phyloP scores from a whole-genome alignment of 164 flowering plant species.

The Euptelea pleiosperma region DNA sequence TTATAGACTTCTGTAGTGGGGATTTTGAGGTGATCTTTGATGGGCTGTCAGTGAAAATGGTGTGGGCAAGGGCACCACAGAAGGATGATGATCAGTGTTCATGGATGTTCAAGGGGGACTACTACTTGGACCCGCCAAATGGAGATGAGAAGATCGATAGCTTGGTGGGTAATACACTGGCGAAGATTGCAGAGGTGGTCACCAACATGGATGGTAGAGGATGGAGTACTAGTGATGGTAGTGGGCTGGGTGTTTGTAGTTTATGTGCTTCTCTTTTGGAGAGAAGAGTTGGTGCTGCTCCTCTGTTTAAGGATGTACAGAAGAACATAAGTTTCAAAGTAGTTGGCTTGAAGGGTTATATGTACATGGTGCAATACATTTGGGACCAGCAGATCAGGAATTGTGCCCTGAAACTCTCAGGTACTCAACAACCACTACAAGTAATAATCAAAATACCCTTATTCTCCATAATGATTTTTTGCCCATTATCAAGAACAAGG shows the following conservation, averaged over 20 bases:
- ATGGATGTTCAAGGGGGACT: not conserved
- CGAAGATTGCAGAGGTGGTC: slow-evolving; percentile 14
- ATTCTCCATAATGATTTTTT: too few relatives aligned
- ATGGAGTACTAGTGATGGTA: slow-evolving; percentile 11
- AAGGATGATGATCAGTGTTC: slow-evolving; percentile 7
- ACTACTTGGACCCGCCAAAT: slow-evolving; percentile 16
- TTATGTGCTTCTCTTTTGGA: slow-evolving; percentile 1
- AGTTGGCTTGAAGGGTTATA: slow-evolving; percentile 12
- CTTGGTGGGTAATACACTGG: slow-evolving; percentile 13
- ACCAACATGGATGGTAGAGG: slow-evolving; percentile 18
- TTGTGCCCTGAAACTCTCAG: slow-evolving; percentile 11
- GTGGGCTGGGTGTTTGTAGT: slow-evolving; percentile 4
- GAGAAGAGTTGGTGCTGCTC: slow-evolving; percentile 3
- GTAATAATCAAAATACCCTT: too few relatives aligned
- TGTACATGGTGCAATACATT: slow-evolving; percentile 15
- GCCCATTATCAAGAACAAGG: too few relatives aligned
- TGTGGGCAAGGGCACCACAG: slow-evolving; percentile 15
- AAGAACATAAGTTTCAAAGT: slow-evolving; percentile 16
- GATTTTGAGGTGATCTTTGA: slow-evolving; percentile 1
- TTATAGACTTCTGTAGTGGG: slow-evolving; percentile 11
- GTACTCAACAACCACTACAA: too few relatives aligned
- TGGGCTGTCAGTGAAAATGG: slow-evolving; percentile 13
- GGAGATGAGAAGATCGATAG: slow-evolving; percentile 14
- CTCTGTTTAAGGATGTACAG: slow-evolving; percentile 11
- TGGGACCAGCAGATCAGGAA: slow-evolving; percentile 12